phyloP scores from a whole-genome alignment of 176 grass and related monocot species.

The Secale cereale region DNA sequence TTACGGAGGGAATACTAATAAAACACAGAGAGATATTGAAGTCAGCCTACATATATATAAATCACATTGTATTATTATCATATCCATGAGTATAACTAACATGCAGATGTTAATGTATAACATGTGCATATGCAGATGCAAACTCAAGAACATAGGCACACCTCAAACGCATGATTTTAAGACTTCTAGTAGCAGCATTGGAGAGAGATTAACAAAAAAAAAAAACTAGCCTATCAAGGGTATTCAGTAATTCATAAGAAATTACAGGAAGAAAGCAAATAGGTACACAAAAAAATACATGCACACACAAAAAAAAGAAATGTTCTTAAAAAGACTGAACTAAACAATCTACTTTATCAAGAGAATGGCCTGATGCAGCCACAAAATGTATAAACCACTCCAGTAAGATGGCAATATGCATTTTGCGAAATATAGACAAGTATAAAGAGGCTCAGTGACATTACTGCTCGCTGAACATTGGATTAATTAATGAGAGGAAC shows the following conservation, averaged over 20 bases:
- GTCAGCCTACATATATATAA: background rate
- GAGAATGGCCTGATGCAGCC: background rate
- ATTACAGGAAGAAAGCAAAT: background rate
- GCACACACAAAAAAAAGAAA: background rate
- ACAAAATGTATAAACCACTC: background rate
- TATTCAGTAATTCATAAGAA: background rate
- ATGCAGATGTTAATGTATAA: background rate
- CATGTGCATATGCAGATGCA: conserved; percentile 10
- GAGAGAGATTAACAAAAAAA: background rate
- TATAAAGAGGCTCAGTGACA: conserved; percentile 6
- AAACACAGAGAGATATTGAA: background rate
- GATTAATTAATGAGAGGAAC: conserved; percentile 65
- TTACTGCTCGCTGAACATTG: conserved; percentile 83
- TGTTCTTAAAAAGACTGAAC: background rate
- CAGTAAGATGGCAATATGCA: background rate
- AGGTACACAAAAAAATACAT: background rate
- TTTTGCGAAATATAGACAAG: conserved; percentile 22
- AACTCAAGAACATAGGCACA: background rate
- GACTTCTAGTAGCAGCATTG: conserved; percentile 5
- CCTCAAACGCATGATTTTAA: background rate
- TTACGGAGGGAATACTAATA: too few relatives aligned
- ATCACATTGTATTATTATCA: background rate
- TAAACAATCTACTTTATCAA: background rate
- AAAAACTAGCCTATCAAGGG: background rate
- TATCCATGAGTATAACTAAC: background rate